A percentile compares a stretch with the other conserved stretches of the same genome.
Conservation (phyloP, 306 rosid species). For the Sechiopsis laciniata region DNA sequence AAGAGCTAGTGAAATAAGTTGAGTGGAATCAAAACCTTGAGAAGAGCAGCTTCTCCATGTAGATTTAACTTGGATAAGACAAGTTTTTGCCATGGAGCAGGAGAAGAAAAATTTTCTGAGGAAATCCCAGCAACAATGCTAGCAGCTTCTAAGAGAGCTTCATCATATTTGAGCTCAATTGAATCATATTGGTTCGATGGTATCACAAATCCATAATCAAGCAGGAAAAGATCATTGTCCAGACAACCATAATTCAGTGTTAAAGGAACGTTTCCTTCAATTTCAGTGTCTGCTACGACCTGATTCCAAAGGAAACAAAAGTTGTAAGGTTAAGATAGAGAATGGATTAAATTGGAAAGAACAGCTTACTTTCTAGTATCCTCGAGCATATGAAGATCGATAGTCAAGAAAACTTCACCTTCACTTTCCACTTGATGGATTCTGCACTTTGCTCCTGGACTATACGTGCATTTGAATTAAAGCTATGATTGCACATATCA, state of each 20-base stretch:
- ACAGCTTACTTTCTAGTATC: slow-evolving; percentile 9
- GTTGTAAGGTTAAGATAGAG: slow-evolving; percentile 9
- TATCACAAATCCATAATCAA: slow-evolving; percentile 85
- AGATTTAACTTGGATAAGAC: slow-evolving; percentile 62
- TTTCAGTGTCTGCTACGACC: slow-evolving; percentile 78
- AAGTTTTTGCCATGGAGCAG: slow-evolving; percentile 68
- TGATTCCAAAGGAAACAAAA: slow-evolving; percentile 29
- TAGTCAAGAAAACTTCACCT: slow-evolving; percentile 36
- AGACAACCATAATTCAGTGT: slow-evolving; percentile 69
- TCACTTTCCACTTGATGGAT: slow-evolving; percentile 49
- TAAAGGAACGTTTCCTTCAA: slow-evolving; percentile 55
- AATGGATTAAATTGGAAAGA: slow-evolving; percentile 19
- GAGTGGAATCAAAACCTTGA: slow-evolving; percentile 50
- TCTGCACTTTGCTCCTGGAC: slow-evolving; percentile 65
- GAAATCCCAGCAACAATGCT: slow-evolving; percentile 82
- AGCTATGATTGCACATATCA: slow-evolving; percentile 98
- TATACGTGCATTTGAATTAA: slow-evolving; percentile 64
- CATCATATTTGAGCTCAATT: slow-evolving; percentile 81
- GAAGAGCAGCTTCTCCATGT: slow-evolving; percentile 64
- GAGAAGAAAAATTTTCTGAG: slow-evolving; percentile 62
- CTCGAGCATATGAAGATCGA: not conserved
- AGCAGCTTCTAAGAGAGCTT: slow-evolving; percentile 84
- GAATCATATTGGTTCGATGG: slow-evolving; percentile 70
- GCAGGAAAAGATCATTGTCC: slow-evolving; percentile 74
- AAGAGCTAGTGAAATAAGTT: not conserved